Conservation (phyloP, 495 filamentous ascomycete species). For the Cenococcum geophilum region DNA sequence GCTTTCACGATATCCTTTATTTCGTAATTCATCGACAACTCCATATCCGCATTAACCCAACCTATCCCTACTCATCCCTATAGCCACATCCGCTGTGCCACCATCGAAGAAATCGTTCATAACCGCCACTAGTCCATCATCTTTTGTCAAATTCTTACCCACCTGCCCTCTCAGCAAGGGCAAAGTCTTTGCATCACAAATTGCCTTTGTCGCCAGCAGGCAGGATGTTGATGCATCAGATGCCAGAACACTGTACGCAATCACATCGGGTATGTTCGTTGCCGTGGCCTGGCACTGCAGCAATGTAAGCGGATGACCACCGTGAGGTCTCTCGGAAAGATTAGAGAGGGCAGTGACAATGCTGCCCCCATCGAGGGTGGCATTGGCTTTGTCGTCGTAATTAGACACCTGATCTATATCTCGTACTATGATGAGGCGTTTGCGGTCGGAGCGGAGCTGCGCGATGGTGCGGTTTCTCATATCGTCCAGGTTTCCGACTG, state of each 20-base stretch:
- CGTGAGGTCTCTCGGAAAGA: constrained; percentile 38
- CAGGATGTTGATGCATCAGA: constrained; percentile 43
- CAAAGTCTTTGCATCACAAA: constrained; percentile 48
- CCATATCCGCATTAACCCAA: constrained; percentile 18
- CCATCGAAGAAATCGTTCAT: constrained; percentile 56
- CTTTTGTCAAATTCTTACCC: constrained; percentile 35
- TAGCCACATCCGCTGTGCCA: constrained; percentile 46
- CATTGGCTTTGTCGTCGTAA: constrained; percentile 49
- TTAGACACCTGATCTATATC: constrained; percentile 45
- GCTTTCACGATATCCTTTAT: too few species aligned
- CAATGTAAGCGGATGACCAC: constrained; percentile 40
- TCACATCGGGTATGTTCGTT: constrained; percentile 45
- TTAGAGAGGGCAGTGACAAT: constrained; percentile 43
- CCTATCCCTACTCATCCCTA: constrained; percentile 43
- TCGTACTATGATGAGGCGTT: constrained; percentile 46
- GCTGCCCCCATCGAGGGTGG: constrained; percentile 44
- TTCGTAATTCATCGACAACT: too few species aligned
- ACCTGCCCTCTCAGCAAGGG: constrained; percentile 46
- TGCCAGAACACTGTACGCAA: constrained; percentile 44
- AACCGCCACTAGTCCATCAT: constrained; percentile 41
- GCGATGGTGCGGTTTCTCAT: constrained; percentile 35
- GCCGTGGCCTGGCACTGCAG: constrained; percentile 53
- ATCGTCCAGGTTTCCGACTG: constrained; percentile 25
- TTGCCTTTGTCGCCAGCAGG: constrained; percentile 46
- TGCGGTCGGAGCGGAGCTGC: constrained; percentile 40